Evolutionary conservation across 108 stramenopile species (phyloP).

Genomic region (Cyclostephanos tholiformis): DNA sequence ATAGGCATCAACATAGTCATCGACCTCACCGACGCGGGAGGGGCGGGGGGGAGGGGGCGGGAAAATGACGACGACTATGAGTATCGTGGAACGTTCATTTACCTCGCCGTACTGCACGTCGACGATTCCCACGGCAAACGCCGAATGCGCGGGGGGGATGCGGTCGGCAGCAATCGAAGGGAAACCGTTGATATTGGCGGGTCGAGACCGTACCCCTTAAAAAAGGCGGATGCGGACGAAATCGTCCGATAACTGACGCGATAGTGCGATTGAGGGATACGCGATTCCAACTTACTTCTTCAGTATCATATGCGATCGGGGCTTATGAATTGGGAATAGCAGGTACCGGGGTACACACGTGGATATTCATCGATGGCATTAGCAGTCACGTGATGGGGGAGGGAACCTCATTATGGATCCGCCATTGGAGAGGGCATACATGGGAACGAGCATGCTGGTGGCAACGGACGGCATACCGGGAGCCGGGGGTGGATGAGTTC

Average conservation of each 20-base stretch:
- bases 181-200: neutral
- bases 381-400: slow-evolving; percentile 17
- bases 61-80: too few relatives aligned
- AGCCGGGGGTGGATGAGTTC: slow-evolving; percentile 39
- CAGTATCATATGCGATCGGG: slow-evolving; percentile 20
- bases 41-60: too few relatives aligned
- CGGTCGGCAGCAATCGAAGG: neutral
- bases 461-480: slow-evolving; percentile 33
- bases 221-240: neutral
- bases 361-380: slow-evolving; percentile 55
- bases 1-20: too few relatives aligned
- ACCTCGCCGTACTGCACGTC: slow-evolving; percentile 46
- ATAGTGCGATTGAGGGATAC: slow-evolving; percentile 13
- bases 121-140: slow-evolving; percentile 66
- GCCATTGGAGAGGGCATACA: slow-evolving; percentile 40
- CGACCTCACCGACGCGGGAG: too few relatives aligned
- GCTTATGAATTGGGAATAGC: slow-evolving; percentile 51
- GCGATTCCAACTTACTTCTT: slow-evolving; percentile 45
- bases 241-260: neutral
- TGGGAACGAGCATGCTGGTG: slow-evolving; percentile 29
- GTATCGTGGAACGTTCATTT: slow-evolving; percentile 11
- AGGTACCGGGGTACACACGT: slow-evolving; percentile 48
- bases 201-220: slow-evolving; percentile 4
- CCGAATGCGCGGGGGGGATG: slow-evolving; percentile 43
- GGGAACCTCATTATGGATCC: slow-evolving; percentile 38